Base-by-base conservation (phyloP, 2,329 filamentous ascomycete species). In the Phaeophleospora eucalypticola region DNA sequence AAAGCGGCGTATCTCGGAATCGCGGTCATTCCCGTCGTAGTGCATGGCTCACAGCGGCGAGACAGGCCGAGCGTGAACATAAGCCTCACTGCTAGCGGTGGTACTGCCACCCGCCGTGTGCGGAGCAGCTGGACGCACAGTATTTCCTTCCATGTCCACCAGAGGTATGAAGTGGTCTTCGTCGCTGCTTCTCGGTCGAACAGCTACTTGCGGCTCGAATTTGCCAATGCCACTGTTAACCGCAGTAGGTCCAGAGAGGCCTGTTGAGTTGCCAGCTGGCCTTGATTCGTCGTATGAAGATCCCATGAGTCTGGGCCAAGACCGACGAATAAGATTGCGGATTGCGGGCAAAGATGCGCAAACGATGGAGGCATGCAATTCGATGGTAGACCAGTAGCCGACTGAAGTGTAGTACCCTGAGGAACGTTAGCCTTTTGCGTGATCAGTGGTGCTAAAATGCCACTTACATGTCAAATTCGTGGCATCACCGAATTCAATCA, bases 101-200 rank as follows among this genome's bases (percentile, higher is more conserved):
- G n/a, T n/a, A n/a, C n/a, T 15, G 32, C 14, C n/a, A 32, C 36
- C 16, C 12, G 7, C 43, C 40, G 10, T 36, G 40, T 6, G 65
- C 65, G 27, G 53, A 51, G 16, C 80, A 68, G 48, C 72, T 72
- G 12, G 74, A 63, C 48, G 86, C 77, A 50, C 91, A 71, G 42
- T n/a, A n/a, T n/a, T n/a, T n/a, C n/a, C n/a, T n/a, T n/a, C n/a
- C n/a, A 89, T 68, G 62, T 89, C 43, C 16, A 52, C 14, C 2
- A 52, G 46, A 2, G 52, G 52, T 18, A 54, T 52, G 44, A 54
- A 54, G 44, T 52, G 34, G 19, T 36, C 49, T 20, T 54, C 52
- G 14, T 54, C 52, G 33, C 44, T 48, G 46, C 52, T 33, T 32
- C 49, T 43, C 3, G 46, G 49, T 19, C 49, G 29, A 15, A 52